Base-by-base conservation (phyloP, 2,329 filamentous ascomycete genomes). In the Thelonectria rubi region DNA sequence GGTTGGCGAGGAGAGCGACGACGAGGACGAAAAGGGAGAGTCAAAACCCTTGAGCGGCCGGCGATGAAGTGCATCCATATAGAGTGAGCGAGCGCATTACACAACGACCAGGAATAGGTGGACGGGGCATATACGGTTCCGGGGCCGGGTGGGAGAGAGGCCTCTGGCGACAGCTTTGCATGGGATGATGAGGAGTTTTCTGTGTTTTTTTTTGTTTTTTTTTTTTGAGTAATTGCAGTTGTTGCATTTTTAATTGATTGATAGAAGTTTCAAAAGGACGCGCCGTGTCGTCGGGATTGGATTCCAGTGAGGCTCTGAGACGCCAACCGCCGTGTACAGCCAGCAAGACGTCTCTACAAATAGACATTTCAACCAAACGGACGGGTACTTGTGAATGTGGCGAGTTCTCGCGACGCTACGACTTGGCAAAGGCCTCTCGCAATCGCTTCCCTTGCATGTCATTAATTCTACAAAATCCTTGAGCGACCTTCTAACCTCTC, bases 1-100 rank as follows among this genome's bases (percentile, higher is more conserved):
- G 2, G 78, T 86, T 50, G 84, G 83, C 5, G 82, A 81, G 30
- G 77, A 81, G 4, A 78, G 77, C 46, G 76, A 76, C 2, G 75
- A 76, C 21, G 59, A 62, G 2, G 72, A 75, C 34, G 71, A 62
- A 20, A 72, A 64, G 60, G 67, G 37, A 1, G 72, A 73, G 55
- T 57, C 64, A 48, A 70, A 62, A 55, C 72, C 71, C 3, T 65
- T 74, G 37, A 66, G 68, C 12, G 65, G 62, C 51, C 48, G 62
- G 18, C 58, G 62, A 50, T 70, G 45, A 65, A 51, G 18, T 39
- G 10, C 9, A 30, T 17, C 18, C 11, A 43, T 8, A 18, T 15
- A 18, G 26, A 21, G 39, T 9, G 40, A 49, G 20, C 24, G 17
- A 42, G 32, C 37, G 59, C 50, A 58, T 58, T 42, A 20, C 14